Base-by-base conservation (phyloP, 192 early-diverging fungal species). In the Rhizophagus clarus region DNA sequence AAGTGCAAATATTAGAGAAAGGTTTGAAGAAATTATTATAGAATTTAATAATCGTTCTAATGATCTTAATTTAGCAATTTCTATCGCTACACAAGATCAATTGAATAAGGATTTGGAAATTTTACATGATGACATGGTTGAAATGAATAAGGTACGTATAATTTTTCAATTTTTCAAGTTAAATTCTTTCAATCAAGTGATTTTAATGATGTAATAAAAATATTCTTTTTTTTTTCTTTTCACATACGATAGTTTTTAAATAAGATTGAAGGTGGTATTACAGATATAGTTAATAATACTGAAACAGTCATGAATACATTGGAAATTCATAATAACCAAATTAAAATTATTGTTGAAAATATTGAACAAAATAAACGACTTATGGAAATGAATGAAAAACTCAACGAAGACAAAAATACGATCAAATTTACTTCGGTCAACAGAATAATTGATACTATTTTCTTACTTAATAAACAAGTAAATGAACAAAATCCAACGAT, bases 21-120 rank as follows among this genome's bases (percentile, higher is more conserved):
- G 26, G 0, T 70, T 64, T 56, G 24, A 45, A 26, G 20, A 26
- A 2, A 10, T 68, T 17, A 56, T 69, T 10, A 1, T 17, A 9
- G 64, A 79, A 67, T 79, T 79, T 47, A 42, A 79, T 15, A 12
- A 17, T 11, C 17, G n/a, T 11, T 42, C n/a, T 17, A 9, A 8
- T 29, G 8, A 32, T 49, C 24, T 79, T 37, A 32, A 68, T 26
- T 79, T 79, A 28, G 26, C 42, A 31, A 51, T 79, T 32, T 24
- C 61, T 5, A 69, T 79, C 49, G 20, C 77, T 4, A 49, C 22
- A 26, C 45, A 79, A 56, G 77, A 79, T 3, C 63, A 62, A 69
- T 5, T n/a, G 12, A 1, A 31, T 22, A 28, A 63, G 10, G 66
- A 79, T 34, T 56, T 56, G 15, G 11, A 11, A 31, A 24, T 45